Evolutionary conservation across 768 basidiomycete genomes (phyloP).

Genomic region (Harrya chromipes): DNA sequence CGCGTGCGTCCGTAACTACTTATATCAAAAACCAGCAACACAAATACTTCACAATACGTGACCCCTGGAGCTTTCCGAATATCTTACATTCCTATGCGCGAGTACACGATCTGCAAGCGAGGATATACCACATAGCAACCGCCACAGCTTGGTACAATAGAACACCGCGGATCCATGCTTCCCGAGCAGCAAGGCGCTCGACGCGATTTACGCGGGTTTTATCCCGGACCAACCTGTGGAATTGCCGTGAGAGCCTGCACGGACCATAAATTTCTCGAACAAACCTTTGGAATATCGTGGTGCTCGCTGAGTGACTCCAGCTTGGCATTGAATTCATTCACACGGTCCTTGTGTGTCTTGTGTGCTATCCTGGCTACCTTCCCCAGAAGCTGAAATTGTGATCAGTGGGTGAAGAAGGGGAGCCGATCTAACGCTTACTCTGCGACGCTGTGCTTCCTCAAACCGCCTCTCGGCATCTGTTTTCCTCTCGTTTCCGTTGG

Average conservation of each 20-base stretch:
- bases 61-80: constrained; percentile 23
- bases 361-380: constrained; percentile 73
- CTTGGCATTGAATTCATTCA: constrained; percentile 84
- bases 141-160: constrained; percentile 17
- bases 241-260: constrained; percentile 28
- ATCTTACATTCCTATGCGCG: constrained; percentile 22
- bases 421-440: constrained; percentile 49
- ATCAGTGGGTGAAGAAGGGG: constrained; percentile 7
- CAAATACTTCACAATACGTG: constrained; percentile 37
- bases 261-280: constrained; percentile 24
- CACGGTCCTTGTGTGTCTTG: constrained; percentile 93
- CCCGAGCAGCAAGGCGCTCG: constrained; percentile 19
- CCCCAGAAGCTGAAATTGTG: constrained; percentile 56
- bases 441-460: constrained; percentile 78
- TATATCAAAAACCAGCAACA: constrained; percentile 33
- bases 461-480: constrained; percentile 88
- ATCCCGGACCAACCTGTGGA: constrained; percentile 80
- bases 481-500: constrained; percentile 51
- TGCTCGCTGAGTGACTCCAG: constrained; percentile 87
- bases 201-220: constrained; percentile 41
- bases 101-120: constrained; percentile 21
- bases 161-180: constrained; percentile 8
- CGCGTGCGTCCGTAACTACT: constrained; percentile 35
- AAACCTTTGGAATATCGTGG: constrained; percentile 91
- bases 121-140: constrained; percentile 16